These are phyloP conservation scores for Paecilomyces niveus DNA, from an alignment of 2,329 filamentous ascomycete species.

Conservation along the genomic window DNA sequence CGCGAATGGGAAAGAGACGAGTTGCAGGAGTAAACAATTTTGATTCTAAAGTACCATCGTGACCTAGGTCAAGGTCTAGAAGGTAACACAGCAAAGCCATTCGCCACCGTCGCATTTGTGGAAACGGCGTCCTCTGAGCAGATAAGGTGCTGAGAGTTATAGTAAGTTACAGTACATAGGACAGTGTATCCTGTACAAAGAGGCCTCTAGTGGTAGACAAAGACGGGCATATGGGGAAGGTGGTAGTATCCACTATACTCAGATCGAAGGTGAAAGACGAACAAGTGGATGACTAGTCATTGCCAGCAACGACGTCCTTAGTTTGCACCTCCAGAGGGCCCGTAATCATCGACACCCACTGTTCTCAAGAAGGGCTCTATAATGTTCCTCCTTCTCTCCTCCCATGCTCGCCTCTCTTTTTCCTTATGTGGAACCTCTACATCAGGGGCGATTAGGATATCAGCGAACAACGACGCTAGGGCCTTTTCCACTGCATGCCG, in stretches of 20 bases:
- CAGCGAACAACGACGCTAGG: conserved; percentile 60
- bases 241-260: background rate
- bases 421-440: conserved; percentile 37
- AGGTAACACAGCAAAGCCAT: background rate
- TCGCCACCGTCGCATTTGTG: background rate
- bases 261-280: background rate
- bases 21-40: background rate
- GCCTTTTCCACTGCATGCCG: conserved; percentile 54
- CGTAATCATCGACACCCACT: conserved; percentile 25
- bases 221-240: background rate
- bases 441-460: conserved; percentile 51
- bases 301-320: background rate
- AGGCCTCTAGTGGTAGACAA: background rate
- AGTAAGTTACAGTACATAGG: background rate
- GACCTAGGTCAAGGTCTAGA: background rate
- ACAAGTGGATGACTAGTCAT: background rate
- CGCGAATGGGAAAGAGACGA: too few relatives aligned
- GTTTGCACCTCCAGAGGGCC: conserved; percentile 22
- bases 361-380: conserved; percentile 62
- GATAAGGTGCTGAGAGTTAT: background rate
- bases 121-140: background rate
- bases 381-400: conserved; percentile 59
- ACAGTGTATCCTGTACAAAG: background rate
- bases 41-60: background rate
- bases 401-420: conserved; percentile 53